Conservation (phyloP, 345 rosid species). For the Erodium maritimum region DNA sequence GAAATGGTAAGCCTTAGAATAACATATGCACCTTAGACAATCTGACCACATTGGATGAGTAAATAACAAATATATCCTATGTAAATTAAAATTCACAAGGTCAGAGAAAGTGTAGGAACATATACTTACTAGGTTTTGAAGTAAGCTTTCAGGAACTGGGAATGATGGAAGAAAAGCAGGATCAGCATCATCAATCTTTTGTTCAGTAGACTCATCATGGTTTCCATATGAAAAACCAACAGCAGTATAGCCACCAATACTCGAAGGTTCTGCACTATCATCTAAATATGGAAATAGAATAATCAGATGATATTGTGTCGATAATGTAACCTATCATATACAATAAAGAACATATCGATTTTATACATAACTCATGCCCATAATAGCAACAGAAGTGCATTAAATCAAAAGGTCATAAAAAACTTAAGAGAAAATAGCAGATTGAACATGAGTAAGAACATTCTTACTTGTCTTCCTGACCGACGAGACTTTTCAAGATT, state of each 20-base stretch:
- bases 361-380: not conserved
- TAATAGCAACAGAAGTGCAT: not conserved
- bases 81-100: conserved; percentile 7
- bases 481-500: conserved; percentile 37
- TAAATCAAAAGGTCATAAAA: not conserved
- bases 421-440: conserved; percentile 9
- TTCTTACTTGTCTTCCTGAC: conserved; percentile 52
- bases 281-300: conserved; percentile 30
- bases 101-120: conserved; percentile 7
- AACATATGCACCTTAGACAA: conserved; percentile 68
- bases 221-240: conserved; percentile 72
- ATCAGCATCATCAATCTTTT: conserved; percentile 30
- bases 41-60: conserved; percentile 40
- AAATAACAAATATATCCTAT: conserved; percentile 23
- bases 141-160: conserved; percentile 55
- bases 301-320: conserved; percentile 3
- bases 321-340: not conserved
- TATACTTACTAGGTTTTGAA: conserved; percentile 64
- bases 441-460: conserved; percentile 15
- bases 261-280: conserved; percentile 24
- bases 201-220: conserved; percentile 25
- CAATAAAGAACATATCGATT: not conserved
- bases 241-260: conserved; percentile 34
- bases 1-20: conserved; percentile 98
- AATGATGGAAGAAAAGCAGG: conserved; percentile 68